Base-by-base conservation (phyloP, 768 basidiomycete species). In the Amanita subjunquillea region DNA sequence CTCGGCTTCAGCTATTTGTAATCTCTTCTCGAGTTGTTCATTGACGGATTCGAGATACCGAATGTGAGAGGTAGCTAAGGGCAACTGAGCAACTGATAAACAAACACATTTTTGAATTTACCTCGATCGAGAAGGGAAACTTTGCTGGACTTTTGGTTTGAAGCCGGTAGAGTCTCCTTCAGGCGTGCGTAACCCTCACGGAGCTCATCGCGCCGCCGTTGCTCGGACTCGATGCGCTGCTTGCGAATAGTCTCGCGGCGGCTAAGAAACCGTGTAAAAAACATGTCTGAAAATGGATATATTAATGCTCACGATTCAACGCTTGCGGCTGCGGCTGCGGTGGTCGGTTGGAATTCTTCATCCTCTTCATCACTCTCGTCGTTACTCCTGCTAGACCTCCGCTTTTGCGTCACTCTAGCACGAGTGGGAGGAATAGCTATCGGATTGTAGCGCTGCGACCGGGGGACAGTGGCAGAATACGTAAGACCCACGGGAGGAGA, bases 91-190 rank as follows among this genome's bases (percentile, higher is more conserved):
- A 15, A 29, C 45, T 17, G 13, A 50, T 20, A 39, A 46, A 48
- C 34, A 3, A 23, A n/a, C 47, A 20, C 9, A 12, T 29, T 40
- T 15, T 17, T n/a, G n/a, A 37, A 71, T 80, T 47, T 61, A 84
- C 85, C 83, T 63, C 91, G 82, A 62, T 94, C 92, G 59, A 95
- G 78, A 53, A 94, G 73, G 56, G 84, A 88, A 50, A 91, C 87
- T 72, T 95, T 95, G 78, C 86, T 90, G 8, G 88, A 83, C 76
- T 92, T 90, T 77, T 93, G 90, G 73, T 91, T 92, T 44, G 85
- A 87, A 55, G 84, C 76, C 27, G 92, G 92, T 60, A 95, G 83
- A 52, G 84, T 85, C 61, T 91, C 87, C 79, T 91, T 91, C 72
- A 95, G 83, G 54, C 86, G 80, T 60, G 84, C 80, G 70, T 94